Base-by-base conservation (phyloP, 2,329 filamentous ascomycete species). In the Sodiomyces alkalinus region DNA sequence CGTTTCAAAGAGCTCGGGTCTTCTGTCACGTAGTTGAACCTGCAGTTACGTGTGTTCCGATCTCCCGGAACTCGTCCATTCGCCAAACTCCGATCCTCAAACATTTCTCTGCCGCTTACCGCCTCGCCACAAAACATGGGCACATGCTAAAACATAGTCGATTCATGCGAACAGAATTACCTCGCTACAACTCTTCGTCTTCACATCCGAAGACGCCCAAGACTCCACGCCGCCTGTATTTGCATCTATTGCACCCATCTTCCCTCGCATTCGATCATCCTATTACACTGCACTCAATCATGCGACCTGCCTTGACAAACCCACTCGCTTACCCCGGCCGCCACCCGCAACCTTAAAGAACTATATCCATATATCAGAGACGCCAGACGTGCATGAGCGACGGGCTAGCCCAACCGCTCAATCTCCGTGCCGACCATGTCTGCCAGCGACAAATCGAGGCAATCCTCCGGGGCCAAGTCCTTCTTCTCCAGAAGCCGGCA, bases 401-500 rank as follows among this genome's bases (percentile, higher is more conserved):
- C 32, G 28, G 26, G n/a, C n/a, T n/a, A n/a, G n/a, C n/a, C 30
- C 30, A 26, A 34, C 34, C 35, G 32, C 34, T 37, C 33, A 34
- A 33, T 32, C 36, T 37, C 27, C 36, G 32, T 19, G 31, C 30
- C 29, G 39, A 35, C 41, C 45, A 71, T 72, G 71, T 62, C 74
- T 44, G 64, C 69, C 48, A 64, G 78, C 60, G 77, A 81, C 60
- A 83, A 86, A 60, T 66, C 77, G 45, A 74, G 80, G 55, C 80
- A 87, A 62, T 83, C 80, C 39, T 85, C 81, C 31, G 58, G 58
- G 43, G 65, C 65, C 46, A 77, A 74, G 48, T 82, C 78, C 37
- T 83, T 94, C 62, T 94, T 94, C 60, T 85, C 82, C 45, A 73
- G 85, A 48, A 80, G 76, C 57, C 90, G 83, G 59, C 79, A 92